phyloP scores from a whole-genome alignment of 2,329 filamentous ascomycete species.

The Drechslerella coelobrocha region DNA sequence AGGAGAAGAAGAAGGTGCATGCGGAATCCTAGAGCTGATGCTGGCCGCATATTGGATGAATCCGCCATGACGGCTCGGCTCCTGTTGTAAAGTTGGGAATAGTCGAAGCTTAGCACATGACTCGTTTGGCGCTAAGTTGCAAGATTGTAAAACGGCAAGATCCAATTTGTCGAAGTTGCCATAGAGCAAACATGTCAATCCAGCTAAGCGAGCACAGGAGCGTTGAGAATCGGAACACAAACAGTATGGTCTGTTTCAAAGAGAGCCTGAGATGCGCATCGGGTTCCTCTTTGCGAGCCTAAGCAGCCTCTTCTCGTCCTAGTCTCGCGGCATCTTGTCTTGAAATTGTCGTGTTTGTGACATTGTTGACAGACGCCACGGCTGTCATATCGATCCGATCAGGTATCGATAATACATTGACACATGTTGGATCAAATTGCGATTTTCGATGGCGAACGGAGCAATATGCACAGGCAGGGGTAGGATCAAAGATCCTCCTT shows the following conservation, averaged over 20 bases:
- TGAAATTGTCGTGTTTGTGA: slow-evolving; percentile 4
- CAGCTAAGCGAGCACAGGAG: slow-evolving; percentile 7
- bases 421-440: neutral
- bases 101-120: neutral
- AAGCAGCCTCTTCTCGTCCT: slow-evolving; percentile 7
- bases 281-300: neutral
- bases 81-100: neutral
- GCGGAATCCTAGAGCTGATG: neutral
- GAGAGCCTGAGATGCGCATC: neutral
- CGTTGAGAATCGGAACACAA: neutral
- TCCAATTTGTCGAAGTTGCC: neutral
- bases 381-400: slow-evolving; percentile 1
- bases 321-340: too few relatives aligned
- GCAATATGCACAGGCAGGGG: neutral
- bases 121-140: neutral
- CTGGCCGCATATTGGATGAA: neutral
- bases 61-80: neutral
- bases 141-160: neutral
- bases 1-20: too few relatives aligned
- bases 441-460: neutral
- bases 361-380: neutral
- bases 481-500: neutral
- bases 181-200: slow-evolving; percentile 8
- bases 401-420: too few relatives aligned
- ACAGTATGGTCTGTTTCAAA: slow-evolving; percentile 12